phyloP scores from a whole-genome alignment of 805 yeast genomes.

The Candida broadrunensis region DNA sequence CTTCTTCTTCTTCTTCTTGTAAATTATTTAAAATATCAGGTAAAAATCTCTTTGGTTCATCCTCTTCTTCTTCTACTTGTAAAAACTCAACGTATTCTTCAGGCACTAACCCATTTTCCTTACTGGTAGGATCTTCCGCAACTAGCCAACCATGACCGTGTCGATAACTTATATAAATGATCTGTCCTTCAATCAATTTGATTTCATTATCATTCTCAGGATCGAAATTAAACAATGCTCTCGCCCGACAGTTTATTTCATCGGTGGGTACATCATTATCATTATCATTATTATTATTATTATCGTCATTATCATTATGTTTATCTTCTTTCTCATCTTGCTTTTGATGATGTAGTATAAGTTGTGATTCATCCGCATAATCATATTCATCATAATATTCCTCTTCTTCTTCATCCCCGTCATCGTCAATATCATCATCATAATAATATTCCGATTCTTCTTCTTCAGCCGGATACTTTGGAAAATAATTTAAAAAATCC shows the following conservation, averaged over 20 bases:
- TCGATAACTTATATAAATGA: slow-evolving; percentile 79
- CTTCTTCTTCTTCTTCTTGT: slow-evolving; percentile 12
- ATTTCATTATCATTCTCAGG: slow-evolving; percentile 96
- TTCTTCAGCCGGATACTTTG: background rate
- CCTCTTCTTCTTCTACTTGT: slow-evolving; percentile 10
- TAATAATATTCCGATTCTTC: slow-evolving; percentile 4
- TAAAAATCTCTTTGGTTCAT: slow-evolving; percentile 47
- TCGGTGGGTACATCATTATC: slow-evolving; percentile 15
- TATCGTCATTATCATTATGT: slow-evolving; percentile 3
- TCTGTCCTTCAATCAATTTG: slow-evolving; percentile 72
- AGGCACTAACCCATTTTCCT: slow-evolving; percentile 90
- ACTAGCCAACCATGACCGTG: slow-evolving; percentile 99
- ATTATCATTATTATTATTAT: slow-evolving; percentile 1
- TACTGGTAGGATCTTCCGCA: slow-evolving; percentile 73
- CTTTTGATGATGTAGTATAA: background rate
- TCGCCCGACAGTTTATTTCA: slow-evolving; percentile 55
- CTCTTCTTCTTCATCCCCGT: slow-evolving; percentile 3
- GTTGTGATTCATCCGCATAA: slow-evolving; percentile 2
- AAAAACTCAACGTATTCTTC: slow-evolving; percentile 80
- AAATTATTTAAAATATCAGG: slow-evolving; percentile 29
- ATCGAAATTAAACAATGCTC: slow-evolving; percentile 83
- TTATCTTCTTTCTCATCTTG: slow-evolving; percentile 3
- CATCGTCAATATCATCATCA: slow-evolving; percentile 1
- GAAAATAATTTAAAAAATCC: slow-evolving; percentile 6
- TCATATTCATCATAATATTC: slow-evolving; percentile 6